Evolutionary conservation across 2,329 filamentous ascomycete genomes (phyloP), one percentile per base, ranked within the genome.

Genomic region (Fonsecaea erecta): DNA sequence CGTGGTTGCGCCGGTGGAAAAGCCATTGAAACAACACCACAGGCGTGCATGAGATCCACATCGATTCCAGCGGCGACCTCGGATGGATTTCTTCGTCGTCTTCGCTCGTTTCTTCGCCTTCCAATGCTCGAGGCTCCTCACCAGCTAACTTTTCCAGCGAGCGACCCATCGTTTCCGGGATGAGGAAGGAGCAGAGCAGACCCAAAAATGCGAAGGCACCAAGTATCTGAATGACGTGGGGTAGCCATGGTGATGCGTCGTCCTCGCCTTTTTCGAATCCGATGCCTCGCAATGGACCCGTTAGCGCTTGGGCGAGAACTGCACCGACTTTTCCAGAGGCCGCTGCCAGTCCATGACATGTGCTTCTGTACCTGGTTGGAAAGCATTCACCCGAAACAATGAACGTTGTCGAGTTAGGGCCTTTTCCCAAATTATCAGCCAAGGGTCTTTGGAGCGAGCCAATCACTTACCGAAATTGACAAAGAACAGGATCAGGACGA

Each of bases 141-240:
- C 88, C 88, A 0, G 88, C 84, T 14, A 92, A 78, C 68, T 88
- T 84, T 74, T 92, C 91, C 48, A 94, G 80, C 0, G 90, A 91
- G 74, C 86, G 82, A 0, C 88, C 84, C 79, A 89, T 92, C 0
- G 89, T 93, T 78, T 93, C 91, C 0, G 90, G 90, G 24, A 93
- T 87, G 16, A 93, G 78, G 3, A 93, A 79, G 1, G 88, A 88
- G 1, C 86, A 86, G 48, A 91, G 76, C 43, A 85, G 84, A 26
- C 91, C 91, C 54, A 85, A 83, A 6, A 93, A 81, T 90, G 93
- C 93, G 79, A 64, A 64, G 2, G 48, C 62, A 4, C 55, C 55
- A 11, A 64, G 56, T 26, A 59, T 64, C 56, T 70, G 84, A 80
- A 94, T 88, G 30, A 93, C 84, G 62, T 89, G 86, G 74, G 90